Percentiles rank a stretch among this genome's conserved stretches.
Evolutionary conservation across 495 filamentous ascomycete species (phyloP).

Genomic region (Saxophila tyrrhenica): DNA sequence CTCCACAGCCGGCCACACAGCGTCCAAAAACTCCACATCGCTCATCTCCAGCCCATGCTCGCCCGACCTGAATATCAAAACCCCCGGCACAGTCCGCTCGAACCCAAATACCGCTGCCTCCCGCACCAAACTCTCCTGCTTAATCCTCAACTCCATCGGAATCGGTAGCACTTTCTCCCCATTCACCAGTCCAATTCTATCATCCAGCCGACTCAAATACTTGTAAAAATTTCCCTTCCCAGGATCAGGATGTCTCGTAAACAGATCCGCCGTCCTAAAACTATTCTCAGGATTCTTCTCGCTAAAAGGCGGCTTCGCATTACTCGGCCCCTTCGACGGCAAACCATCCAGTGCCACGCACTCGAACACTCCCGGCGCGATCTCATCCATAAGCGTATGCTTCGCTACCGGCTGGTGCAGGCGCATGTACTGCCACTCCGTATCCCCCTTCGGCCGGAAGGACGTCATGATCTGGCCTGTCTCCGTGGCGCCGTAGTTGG

Average conservation of each 20-base stretch:
- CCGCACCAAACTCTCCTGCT: slow-evolving; percentile 37
- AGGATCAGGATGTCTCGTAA: slow-evolving; percentile 42
- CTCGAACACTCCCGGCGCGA: slow-evolving; percentile 16
- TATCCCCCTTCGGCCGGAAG: slow-evolving; percentile 33
- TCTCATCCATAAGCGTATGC: slow-evolving; percentile 16
- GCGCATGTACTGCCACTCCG: slow-evolving; percentile 36
- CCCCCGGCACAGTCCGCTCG: slow-evolving; percentile 22
- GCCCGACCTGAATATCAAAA: slow-evolving; percentile 22
- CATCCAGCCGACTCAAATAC: slow-evolving; percentile 50
- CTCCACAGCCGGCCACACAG: slow-evolving; percentile 16
- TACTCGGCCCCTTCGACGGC: slow-evolving; percentile 41
- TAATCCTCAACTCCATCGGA: slow-evolving; percentile 46
- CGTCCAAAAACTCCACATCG: slow-evolving; percentile 15
- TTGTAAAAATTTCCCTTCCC: slow-evolving; percentile 51
- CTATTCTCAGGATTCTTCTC: slow-evolving; percentile 31
- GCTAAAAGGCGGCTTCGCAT: slow-evolving; percentile 22
- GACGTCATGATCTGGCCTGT: slow-evolving; percentile 48
- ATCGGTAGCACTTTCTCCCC: slow-evolving; percentile 63
- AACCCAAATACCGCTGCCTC: slow-evolving; percentile 49
- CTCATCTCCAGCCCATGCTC: slow-evolving; percentile 6
- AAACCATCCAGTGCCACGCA: slow-evolving; percentile 29
- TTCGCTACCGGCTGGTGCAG: slow-evolving; percentile 10
- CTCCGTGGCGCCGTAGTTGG: slow-evolving; percentile 44
- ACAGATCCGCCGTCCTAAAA: slow-evolving; percentile 51
- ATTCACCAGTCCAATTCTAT: slow-evolving; percentile 51